Base-by-base conservation (phyloP, 2,329 filamentous ascomycete species). In the Microdochium trichocladiopsis region DNA sequence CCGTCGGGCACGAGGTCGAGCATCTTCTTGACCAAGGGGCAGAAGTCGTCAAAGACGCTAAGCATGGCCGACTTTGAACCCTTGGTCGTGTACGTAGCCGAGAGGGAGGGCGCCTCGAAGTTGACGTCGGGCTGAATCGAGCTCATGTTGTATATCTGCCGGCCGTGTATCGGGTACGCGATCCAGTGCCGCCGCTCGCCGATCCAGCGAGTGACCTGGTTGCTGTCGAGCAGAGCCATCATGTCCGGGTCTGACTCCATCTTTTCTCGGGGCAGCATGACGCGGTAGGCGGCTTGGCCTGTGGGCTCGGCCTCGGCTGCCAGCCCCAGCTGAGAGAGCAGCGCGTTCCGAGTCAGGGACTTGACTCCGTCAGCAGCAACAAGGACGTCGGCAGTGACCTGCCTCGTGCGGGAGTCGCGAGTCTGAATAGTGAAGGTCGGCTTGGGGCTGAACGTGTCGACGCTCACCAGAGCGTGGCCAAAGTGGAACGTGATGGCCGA, bases 101-200 rank as follows among this genome's bases (percentile, higher is more conserved):
- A 77, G n/a, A 45, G 16, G 2, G 78, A 76, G 2, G 82, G 79
- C 10, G 74, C 72, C 12, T 82, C 79, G 52, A 83, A 83, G 63
- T 83, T 78, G 56, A 68, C 70, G 60, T 86, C 83, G 2, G 82
- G 82, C 63, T 86, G 83, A 25, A 79, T 73, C 11, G 81, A 76
- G 12, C 82, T 83, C 31, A 86, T 69, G 66, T 86, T 86, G 69
- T 85, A 86, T 59, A 85, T 77, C 33, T 74, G 76, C 61, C 88
- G 82, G 62, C 76, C 79, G 55, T 80, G 77, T 45, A 93, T 84
- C 0, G 87, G 84, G 64, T 92, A 93, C 0, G 86, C 86, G 59
- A 92, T 88, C 65, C 90, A 87, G 67, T 92, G 88, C 1, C 86
- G 78, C 59, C 80, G 80, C 63, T 84, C 83, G 28, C 88, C 88